Conservation (phyloP, 1,284 basidiomycete genomes). For the Naganishia cerealis region DNA sequence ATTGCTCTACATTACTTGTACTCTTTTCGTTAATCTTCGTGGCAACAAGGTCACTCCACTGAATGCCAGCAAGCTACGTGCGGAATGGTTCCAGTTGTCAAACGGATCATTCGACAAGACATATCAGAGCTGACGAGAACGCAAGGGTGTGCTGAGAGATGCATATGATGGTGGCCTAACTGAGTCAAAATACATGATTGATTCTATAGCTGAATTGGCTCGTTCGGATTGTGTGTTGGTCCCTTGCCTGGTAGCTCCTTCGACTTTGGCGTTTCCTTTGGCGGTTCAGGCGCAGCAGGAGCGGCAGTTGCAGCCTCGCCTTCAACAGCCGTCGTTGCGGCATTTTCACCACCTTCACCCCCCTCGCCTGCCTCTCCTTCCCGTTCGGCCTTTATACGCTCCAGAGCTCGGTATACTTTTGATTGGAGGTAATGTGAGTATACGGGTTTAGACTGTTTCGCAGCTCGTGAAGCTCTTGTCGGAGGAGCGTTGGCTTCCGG, state of each 20-base stretch:
- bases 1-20: too few relatives aligned
- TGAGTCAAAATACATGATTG: neutral
- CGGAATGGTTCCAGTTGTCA: neutral
- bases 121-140: neutral
- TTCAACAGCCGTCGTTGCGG: constrained; percentile 31
- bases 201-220: constrained; percentile 26
- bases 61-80: too few relatives aligned
- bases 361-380: constrained; percentile 36
- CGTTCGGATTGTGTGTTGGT: constrained; percentile 26
- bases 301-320: constrained; percentile 31
- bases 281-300: constrained; percentile 25
- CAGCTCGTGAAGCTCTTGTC: constrained; percentile 41
- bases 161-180: constrained; percentile 15
- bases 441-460: constrained; percentile 52
- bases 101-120: neutral
- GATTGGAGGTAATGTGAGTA: constrained; percentile 91
- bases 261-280: constrained; percentile 19
- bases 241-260: constrained; percentile 25
- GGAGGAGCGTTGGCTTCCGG: constrained; percentile 42
- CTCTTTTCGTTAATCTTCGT: too few relatives aligned
- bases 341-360: constrained; percentile 32
- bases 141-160: constrained; percentile 2
- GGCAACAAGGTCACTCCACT: too few relatives aligned
- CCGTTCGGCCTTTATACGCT: constrained; percentile 68
- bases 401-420: constrained; percentile 89